A percentile compares a stretch with the other conserved stretches of the same genome.
phyloP scores from a whole-genome alignment of 306 rosid species.

The Pterocarpus macrocarpus region DNA sequence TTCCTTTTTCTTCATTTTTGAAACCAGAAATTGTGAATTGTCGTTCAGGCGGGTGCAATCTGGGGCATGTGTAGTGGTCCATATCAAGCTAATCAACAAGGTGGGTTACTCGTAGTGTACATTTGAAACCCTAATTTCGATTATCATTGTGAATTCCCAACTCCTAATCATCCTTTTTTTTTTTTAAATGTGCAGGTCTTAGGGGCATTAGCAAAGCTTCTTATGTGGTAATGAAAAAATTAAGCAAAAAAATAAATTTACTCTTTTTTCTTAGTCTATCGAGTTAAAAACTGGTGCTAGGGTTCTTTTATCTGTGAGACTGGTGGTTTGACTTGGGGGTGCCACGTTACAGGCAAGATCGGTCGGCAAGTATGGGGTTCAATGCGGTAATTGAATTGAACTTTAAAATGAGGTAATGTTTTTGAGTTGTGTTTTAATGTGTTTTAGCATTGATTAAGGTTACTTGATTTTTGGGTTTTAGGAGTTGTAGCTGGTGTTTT shows the following conservation, averaged over 20 bases:
- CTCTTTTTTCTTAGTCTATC: not conserved
- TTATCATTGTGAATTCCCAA: not conserved
- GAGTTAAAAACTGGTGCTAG: conserved; percentile 10
- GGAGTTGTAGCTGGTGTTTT: conserved; percentile 80
- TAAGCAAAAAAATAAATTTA: not conserved
- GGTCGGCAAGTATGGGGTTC: conserved; percentile 60
- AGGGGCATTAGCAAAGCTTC: conserved; percentile 65
- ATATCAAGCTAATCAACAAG: conserved; percentile 70
- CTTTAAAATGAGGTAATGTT: not conserved
- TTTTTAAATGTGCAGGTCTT: conserved; percentile 60
- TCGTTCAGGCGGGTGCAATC: conserved; percentile 85
- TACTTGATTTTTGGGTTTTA: conserved; percentile 44
- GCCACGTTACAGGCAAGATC: conserved; percentile 63
- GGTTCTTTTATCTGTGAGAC: conserved; percentile 22
- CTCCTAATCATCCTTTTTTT: conserved; percentile 9
- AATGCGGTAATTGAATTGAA: conserved; percentile 70
- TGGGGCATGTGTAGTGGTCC: conserved; percentile 91
- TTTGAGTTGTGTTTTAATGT: conserved; percentile 24
- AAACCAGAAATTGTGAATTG: conserved; percentile 6
- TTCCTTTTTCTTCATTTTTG: not conserved
- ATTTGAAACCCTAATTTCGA: conserved; percentile 15
- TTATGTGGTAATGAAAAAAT: conserved; percentile 67
- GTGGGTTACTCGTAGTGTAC: conserved; percentile 35
- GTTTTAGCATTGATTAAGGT: conserved; percentile 39
- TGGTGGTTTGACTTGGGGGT: conserved; percentile 39